Evolutionary conservation across 768 basidiomycete species (phyloP).

Genomic region (Rhizopogon vinicolor): DNA sequence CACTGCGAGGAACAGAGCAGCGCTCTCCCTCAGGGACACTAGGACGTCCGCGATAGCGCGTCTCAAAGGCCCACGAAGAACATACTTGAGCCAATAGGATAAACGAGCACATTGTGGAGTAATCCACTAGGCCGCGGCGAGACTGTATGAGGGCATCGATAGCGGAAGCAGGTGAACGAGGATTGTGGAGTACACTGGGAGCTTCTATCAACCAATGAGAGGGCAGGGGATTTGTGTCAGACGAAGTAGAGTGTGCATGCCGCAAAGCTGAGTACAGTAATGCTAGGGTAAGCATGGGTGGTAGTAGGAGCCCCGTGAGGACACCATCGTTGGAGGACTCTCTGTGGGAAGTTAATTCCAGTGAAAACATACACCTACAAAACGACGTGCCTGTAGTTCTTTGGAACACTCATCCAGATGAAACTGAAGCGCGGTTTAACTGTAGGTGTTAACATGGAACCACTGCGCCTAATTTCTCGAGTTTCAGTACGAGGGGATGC

Average conservation of each 20-base stretch:
- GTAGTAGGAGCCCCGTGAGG: constrained; percentile 77
- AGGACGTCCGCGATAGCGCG: constrained; percentile 36
- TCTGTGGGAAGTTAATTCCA: constrained; percentile 34
- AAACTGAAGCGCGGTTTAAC: constrained; percentile 58
- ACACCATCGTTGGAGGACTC: constrained; percentile 84
- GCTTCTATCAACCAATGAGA: constrained; percentile 75
- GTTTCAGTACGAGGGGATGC: constrained; percentile 44
- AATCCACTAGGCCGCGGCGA: constrained; percentile 71
- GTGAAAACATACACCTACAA: neutral
- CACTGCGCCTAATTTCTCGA: constrained; percentile 41
- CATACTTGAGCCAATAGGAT: constrained; percentile 77
- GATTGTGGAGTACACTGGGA: constrained; percentile 50
- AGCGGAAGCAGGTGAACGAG: constrained; percentile 37
- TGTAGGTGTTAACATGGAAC: constrained; percentile 17
- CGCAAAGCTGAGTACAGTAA: constrained; percentile 53
- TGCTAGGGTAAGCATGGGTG: constrained; percentile 73
- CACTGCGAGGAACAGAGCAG: constrained; percentile 71
- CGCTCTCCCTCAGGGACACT: constrained; percentile 62
- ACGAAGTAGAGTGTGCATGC: constrained; percentile 24
- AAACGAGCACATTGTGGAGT: constrained; percentile 76
- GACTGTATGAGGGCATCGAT: constrained; percentile 57
- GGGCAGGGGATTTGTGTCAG: constrained; percentile 38
- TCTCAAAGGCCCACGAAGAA: constrained; percentile 74
- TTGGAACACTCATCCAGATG: constrained; percentile 89
- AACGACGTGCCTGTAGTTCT: constrained; percentile 67